Evolutionary conservation across 306 rosid species (phyloP).

Genomic region (Acacia confusa): DNA sequence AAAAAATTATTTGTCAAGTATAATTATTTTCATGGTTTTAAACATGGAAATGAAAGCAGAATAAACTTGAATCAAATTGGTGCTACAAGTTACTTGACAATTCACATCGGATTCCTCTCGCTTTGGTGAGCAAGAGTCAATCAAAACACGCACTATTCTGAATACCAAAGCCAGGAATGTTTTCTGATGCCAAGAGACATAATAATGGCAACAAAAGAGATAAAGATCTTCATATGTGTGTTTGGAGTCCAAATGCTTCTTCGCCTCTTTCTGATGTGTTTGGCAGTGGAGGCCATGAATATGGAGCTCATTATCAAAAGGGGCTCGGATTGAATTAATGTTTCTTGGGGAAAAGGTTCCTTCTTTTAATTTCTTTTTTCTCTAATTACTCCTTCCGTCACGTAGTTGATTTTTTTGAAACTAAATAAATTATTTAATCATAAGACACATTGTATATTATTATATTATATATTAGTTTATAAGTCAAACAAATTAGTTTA

Average conservation of each 20-base stretch:
- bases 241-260: constrained; percentile 92
- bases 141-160: not conserved
- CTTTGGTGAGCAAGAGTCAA: not conserved
- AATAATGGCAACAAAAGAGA: constrained; percentile 55
- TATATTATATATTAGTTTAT: too few relatives aligned
- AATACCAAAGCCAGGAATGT: constrained; percentile 74
- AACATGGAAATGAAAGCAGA: not conserved
- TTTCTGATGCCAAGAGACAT: constrained; percentile 48
- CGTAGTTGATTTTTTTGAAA: too few relatives aligned
- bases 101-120: not conserved
- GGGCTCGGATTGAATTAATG: constrained; percentile 68
- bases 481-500: too few relatives aligned
- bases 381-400: not conserved
- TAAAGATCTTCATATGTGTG: constrained; percentile 88
- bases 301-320: constrained; percentile 66
- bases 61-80: not conserved
- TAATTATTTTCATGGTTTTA: not conserved
- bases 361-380: not conserved
- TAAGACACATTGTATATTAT: too few relatives aligned
- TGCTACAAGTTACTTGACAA: not conserved
- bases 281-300: constrained; percentile 60
- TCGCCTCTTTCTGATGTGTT: constrained; percentile 81
- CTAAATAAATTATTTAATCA: too few relatives aligned
- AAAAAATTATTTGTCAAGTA: not conserved
- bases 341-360: constrained; percentile 78